A percentile compares a stretch with the other conserved stretches of the same genome.
Conservation (phyloP, 306 rosid species). For the Glycine soja region DNA sequence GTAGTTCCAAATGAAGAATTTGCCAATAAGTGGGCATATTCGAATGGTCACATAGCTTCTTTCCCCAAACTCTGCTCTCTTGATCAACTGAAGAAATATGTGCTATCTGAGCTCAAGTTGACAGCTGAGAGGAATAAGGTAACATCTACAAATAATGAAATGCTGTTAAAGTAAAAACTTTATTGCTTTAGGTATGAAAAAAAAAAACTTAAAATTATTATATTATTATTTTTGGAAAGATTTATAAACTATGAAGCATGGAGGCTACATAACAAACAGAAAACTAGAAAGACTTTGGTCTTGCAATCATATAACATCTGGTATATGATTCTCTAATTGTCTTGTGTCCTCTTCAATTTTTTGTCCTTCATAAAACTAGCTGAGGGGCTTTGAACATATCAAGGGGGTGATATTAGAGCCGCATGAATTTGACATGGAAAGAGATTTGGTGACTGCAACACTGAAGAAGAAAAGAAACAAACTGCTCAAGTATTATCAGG, state of each 20-base stretch:
- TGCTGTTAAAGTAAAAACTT: not conserved
- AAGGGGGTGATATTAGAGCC: slow-evolving; percentile 77
- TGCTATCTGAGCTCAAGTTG: slow-evolving; percentile 69
- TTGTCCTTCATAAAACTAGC: slow-evolving; percentile 53
- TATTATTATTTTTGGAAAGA: not conserved
- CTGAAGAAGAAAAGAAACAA: slow-evolving; percentile 82
- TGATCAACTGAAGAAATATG: slow-evolving; percentile 69
- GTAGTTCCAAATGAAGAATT: slow-evolving; percentile 75
- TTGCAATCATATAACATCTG: not conserved
- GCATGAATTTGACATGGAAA: slow-evolving; percentile 71
- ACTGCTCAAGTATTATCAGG: slow-evolving; percentile 75
- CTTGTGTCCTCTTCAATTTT: not conserved
- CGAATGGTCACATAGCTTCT: slow-evolving; percentile 69
- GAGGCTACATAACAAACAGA: not conserved
- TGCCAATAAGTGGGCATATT: slow-evolving; percentile 78
- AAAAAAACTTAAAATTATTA: not conserved
- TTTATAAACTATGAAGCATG: not conserved
- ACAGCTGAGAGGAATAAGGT: slow-evolving; percentile 89
- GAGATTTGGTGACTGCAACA: slow-evolving; percentile 87
- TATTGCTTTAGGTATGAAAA: no score
- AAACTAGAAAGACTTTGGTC: not conserved
- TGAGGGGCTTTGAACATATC: slow-evolving; percentile 79
- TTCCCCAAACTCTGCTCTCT: slow-evolving; percentile 71
- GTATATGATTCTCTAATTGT: slow-evolving; percentile 10
- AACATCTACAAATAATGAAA: not conserved